Evolutionary conservation across 2,329 filamentous ascomycete genomes (phyloP), one percentile per base, ranked within the genome.

Genomic region (Eutypa lata): DNA sequence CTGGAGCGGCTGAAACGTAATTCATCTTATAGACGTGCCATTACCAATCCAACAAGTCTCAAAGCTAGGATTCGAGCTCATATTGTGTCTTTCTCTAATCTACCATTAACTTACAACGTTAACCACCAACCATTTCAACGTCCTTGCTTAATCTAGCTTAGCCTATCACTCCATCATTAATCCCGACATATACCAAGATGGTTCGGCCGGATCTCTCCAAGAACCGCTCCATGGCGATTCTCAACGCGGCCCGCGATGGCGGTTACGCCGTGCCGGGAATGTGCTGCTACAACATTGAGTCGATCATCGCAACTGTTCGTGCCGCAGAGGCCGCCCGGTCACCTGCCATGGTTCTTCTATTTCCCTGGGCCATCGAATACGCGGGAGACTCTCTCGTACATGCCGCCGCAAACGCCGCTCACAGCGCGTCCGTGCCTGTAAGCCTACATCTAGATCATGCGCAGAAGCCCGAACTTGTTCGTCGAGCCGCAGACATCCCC

Each of bases 291-390:
- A 86, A 89, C 66, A 76, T 88, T 56, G 86, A 89, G 71, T 83
- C 83, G 51, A 87, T 89, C 64, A 76, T 89, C 24, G 86, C 84
- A 2, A 84, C 83, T 3, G 83, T 89, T 46, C 79, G 80, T 59
- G 87, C 87, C 8, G 87, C 87, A 54, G 86, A 89, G 71, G 78
- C 79, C 24, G 86, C 86, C 56, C 75, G 75, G 46, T 86, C 86
- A 0, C 86, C 87, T 0, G 79, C 85, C 54, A 88, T 90, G 75
- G 83, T 90, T 61, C 82, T 88, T 24, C 81, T 90, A 59, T 90
- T 90, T 70, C 87, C 87, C 19, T 90, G 87, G 87, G 86, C 87
- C 0, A 77, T 89, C 49, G 73, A 84, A 57, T 89, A 87, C 71
- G 84, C 84, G 3, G 78, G 79, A 51, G 73, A 76, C 8, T 66